Evolutionary conservation across 768 basidiomycete species (phyloP), one percentile per base, ranked within the genome.

Genomic region (Hortiboletus flavorubellus): DNA sequence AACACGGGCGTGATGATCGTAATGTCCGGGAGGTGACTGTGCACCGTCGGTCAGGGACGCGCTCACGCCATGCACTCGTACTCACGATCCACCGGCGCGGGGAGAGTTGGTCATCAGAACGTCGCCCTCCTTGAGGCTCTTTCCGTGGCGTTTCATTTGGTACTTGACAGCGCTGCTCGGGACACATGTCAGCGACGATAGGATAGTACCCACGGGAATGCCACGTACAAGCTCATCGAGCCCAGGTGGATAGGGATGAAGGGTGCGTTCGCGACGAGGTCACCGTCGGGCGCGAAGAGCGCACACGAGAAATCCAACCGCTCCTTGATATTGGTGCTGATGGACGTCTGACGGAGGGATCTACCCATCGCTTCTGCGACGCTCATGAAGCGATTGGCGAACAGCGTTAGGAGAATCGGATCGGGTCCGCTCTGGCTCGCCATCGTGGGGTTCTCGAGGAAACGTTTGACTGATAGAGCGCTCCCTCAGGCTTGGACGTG

Each of bases 341-440:
- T 94, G 4, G 93, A 85, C 0, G 93, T 95, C 69, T 95, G 90
- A 69, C 89, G 91, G 23, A 95, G 75, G 0, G 90, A 90, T 46
- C 90, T 79, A 10, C 93, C 94, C 93, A 96, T 97, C 10, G 93
- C 93, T 68, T 96, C 93, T 9, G 93, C 93, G 18, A 98, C 91
- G 63, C 91, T 91, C 95, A 98, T 98, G 75, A 98, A 95, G 42
- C 95, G 89, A 65, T 97, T 95, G 11, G 93, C 91, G 64, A 97
- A 98, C 49, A 98, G 82, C 2, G 93, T 92, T 44, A 97, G 78
- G 31, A 93, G 76, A 59, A 95, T 91, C 0, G 92, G 90, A 68
- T 96, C 93, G 11, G 91, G 86, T 16, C 78, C 80, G 39, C 51
- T 50, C 44, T 62, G 60, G 44, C 5, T 60, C 33, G 46, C 44